Evolutionary conservation across 371 early-diverging fungal genomes (phyloP).

Genomic region (Smittium culicis): DNA sequence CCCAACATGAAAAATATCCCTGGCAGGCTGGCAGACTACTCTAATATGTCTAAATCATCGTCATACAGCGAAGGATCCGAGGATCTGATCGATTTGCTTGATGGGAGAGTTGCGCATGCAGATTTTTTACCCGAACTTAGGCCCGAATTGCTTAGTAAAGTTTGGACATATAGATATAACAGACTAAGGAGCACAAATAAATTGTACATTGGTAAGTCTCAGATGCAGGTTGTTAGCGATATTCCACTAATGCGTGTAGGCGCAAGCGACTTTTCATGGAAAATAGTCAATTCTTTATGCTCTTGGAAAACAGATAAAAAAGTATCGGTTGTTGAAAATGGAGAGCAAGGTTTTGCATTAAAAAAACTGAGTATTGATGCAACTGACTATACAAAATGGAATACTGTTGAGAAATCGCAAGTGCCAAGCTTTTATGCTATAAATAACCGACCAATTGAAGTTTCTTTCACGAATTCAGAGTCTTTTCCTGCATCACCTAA

Average conservation of each 20-base stretch:
- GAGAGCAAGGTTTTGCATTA: background rate
- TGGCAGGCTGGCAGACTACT: background rate
- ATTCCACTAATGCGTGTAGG: constrained; percentile 9
- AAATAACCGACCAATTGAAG: background rate
- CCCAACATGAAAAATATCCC: background rate
- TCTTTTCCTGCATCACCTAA: background rate
- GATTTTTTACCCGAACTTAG: background rate
- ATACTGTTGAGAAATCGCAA: background rate
- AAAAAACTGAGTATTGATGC: background rate
- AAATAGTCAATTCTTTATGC: constrained; percentile 2
- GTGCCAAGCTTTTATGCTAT: background rate
- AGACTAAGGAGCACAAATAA: background rate
- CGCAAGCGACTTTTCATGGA: background rate
- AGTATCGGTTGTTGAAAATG: background rate
- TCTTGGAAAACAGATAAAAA: background rate
- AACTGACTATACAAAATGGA: background rate
- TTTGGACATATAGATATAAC: background rate
- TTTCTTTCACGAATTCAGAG: background rate
- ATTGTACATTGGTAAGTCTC: background rate
- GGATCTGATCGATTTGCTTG: background rate
- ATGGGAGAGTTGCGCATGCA: background rate
- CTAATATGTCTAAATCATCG: too few relatives aligned
- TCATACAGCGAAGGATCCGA: background rate
- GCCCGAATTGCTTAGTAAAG: background rate
- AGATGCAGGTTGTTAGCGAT: background rate